Percentiles rank a stretch among this genome's conserved stretches.
Conservation (phyloP, 116 monocot genomes). For the Dioscorea cayenensis region DNA sequence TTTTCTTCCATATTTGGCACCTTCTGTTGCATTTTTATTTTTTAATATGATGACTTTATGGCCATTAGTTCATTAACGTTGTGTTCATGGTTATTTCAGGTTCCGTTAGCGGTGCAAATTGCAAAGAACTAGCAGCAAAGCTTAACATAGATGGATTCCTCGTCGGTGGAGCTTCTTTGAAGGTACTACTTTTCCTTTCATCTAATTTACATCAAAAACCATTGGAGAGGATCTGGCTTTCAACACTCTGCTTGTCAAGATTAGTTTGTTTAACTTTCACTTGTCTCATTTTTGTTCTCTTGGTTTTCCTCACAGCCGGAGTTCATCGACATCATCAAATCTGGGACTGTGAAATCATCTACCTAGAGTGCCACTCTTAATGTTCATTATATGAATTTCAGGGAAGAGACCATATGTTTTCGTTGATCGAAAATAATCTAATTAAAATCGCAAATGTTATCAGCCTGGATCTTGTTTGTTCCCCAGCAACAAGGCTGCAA, state of each 20-base stretch:
- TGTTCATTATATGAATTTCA: background rate
- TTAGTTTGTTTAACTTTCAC: background rate
- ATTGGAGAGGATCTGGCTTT: no score
- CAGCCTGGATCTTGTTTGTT: background rate
- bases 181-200: conserved; percentile 35
- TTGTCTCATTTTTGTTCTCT: background rate
- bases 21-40: no score
- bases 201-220: no score
- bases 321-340: conserved; percentile 81
- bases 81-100: conserved; percentile 33
- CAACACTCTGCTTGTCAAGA: background rate
- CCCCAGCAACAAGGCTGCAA: background rate
- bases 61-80: background rate
- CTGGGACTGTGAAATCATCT: conserved; percentile 44
- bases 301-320: conserved; percentile 46
- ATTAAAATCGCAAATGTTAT: background rate
- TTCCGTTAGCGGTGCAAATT: conserved; percentile 80
- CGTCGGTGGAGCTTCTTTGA: conserved; percentile 93
- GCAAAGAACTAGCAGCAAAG: conserved; percentile 66
- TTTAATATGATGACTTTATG: background rate
- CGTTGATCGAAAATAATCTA: background rate
- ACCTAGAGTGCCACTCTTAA: background rate
- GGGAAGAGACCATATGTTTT: background rate
- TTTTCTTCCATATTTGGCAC: background rate
- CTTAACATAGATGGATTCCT: conserved; percentile 91